Percentiles rank a stretch among this genome's conserved stretches.
Conservation (phyloP, 495 filamentous ascomycete species). For the Halenospora varia region DNA sequence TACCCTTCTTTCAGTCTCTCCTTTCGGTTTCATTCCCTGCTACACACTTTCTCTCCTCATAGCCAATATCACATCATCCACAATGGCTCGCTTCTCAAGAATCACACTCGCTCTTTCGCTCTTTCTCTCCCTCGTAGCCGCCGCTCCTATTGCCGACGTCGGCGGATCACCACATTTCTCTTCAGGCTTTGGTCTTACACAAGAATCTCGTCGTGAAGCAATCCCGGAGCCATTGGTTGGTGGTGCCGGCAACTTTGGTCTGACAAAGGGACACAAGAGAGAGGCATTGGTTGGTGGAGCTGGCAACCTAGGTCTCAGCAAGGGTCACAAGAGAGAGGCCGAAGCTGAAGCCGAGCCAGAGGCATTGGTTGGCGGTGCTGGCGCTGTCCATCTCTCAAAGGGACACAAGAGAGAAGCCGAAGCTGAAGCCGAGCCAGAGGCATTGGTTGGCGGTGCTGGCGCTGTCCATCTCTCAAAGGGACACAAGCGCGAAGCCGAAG, state of each 20-base stretch:
- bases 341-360: neutral
- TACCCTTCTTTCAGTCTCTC: neutral
- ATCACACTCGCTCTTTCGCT: neutral
- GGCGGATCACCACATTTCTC: neutral
- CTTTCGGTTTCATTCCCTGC: neutral
- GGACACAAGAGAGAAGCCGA: neutral
- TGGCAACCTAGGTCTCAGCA: too few species aligned
- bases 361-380: neutral
- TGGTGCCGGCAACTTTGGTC: neutral
- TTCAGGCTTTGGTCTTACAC: neutral
- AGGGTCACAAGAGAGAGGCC: too few species aligned
- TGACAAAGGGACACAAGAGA: neutral
- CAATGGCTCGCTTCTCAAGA: neutral
- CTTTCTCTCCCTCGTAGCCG: neutral
- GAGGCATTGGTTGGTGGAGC: neutral
- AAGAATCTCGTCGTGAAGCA: neutral
- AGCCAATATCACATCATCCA: neutral
- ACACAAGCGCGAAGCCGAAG: too few species aligned
- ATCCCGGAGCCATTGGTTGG: neutral
- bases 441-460: too few species aligned
- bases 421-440: neutral
- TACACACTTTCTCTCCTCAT: neutral
- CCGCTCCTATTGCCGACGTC: neutral
- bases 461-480: too few species aligned
- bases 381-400: neutral